These are phyloP conservation scores for Talaromyces piceae DNA, from an alignment of 2,329 filamentous ascomycete species.

Conservation along the genomic window DNA sequence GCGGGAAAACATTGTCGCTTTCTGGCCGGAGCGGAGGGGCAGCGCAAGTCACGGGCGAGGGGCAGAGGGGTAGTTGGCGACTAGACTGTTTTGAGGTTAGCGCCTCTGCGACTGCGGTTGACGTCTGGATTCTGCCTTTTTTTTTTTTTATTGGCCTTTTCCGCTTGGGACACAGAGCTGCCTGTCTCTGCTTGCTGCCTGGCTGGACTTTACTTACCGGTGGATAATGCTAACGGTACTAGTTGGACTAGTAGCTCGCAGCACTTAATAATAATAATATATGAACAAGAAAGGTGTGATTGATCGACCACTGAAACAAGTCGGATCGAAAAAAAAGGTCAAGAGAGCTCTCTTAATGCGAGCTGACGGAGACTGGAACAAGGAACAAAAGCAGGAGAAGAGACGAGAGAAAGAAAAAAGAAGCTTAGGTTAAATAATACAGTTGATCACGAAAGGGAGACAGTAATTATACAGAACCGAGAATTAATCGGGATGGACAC, in stretches of 20 bases:
- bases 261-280: neutral
- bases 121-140: neutral
- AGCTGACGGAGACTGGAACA: neutral
- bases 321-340: neutral
- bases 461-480: neutral
- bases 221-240: neutral
- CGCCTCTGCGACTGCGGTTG: neutral
- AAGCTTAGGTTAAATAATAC: neutral
- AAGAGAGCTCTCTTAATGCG: neutral
- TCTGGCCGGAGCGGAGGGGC: conserved; percentile 8
- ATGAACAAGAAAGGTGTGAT: neutral
- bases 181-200: neutral
- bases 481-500: neutral
- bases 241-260: neutral
- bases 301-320: neutral
- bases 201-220: neutral
- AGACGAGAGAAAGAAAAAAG: neutral
- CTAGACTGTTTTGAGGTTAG: neutral
- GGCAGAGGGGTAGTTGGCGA: conserved; percentile 1
- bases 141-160: too few relatives aligned
- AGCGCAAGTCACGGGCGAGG: conserved; percentile 12
- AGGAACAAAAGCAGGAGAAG: too few relatives aligned
- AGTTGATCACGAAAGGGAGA: neutral
- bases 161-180: too few relatives aligned
- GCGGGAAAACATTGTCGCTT: conserved; percentile 35